Evolutionary conservation across 1,284 basidiomycete species (phyloP), one percentile per base, ranked within the genome.

Genomic region (Chondrostereum purpureum): DNA sequence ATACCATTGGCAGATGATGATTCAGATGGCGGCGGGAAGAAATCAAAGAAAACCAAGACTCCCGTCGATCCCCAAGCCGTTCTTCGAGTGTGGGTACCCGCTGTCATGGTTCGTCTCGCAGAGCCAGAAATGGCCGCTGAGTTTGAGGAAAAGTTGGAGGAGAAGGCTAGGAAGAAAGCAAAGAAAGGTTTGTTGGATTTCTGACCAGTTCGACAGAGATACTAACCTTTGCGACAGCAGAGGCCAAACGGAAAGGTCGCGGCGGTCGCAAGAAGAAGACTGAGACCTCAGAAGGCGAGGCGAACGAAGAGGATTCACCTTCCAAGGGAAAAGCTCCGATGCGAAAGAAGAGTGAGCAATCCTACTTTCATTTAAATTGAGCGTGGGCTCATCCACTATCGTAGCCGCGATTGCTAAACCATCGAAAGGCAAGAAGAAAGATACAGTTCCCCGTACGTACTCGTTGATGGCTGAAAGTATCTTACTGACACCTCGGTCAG

Each of bases 71-170:
- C 85, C 4, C 48, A 66, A 20, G 67, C 66, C 44, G 69, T 73
- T 52, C 54, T 87, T 52, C 68, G 84, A 20, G 55, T 91, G 23
- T 88, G 85, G 85, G 70, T 88, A 67, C 84, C 88, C 0, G 85
- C 83, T 12, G 80, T 75, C 48, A 83, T 92, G 70, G 73, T 92
- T 5, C 64, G 68, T 13, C 62, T 79, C 41, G 87, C 78, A 3
- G 78, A 80, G 45, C 82, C 84, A 3, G 63, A 65, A 4, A 58
- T 89, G 20, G 80, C 81, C 6, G 66, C 75, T 39, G 73, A 75
- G 16, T 88, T 72, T 46, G 77, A 85, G 53, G 75, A 71, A 19
- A 61, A 60, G 16, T 62, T 67, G 56, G 70, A 67, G 52, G 68
- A 62, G 55, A 81, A 79, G 50, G 63, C 59, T 18, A 66, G 65